A percentile compares a stretch with the other conserved stretches of the same genome.
Evolutionary conservation across 768 basidiomycete species (phyloP).

Genomic region (Sutorius australiensis): DNA sequence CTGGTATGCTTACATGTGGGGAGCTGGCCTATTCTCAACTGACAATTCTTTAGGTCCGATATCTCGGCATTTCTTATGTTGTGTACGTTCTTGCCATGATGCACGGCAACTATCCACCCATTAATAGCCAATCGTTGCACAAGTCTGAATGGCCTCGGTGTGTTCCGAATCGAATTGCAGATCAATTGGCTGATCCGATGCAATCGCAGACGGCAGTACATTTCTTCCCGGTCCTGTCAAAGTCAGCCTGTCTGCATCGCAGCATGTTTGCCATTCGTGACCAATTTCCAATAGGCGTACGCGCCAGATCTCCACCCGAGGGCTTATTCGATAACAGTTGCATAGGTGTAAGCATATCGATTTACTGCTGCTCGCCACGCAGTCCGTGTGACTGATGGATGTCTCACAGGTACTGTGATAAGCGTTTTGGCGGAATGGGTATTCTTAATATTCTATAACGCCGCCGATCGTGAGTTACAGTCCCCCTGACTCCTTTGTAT

Average conservation of each 20-base stretch:
- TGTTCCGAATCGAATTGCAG: not conserved
- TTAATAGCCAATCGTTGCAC: not conserved
- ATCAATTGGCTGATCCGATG: not conserved
- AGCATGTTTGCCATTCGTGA: not conserved
- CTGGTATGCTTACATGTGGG: too few relatives aligned
- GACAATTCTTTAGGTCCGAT: too few relatives aligned
- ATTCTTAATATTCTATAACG: not conserved
- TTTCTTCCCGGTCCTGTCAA: not conserved
- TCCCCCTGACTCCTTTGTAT: not conserved
- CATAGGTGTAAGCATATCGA: not conserved
- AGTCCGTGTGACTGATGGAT: not conserved
- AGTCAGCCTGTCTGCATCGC: not conserved
- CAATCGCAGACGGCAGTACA: not conserved
- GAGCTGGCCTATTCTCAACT: too few relatives aligned
- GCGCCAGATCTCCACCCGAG: not conserved
- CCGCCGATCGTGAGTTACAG: conserved; percentile 1
- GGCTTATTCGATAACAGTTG: not conserved
- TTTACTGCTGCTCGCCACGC: not conserved
- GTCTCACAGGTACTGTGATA: not conserved
- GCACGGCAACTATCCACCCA: too few relatives aligned
- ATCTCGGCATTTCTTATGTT: too few relatives aligned
- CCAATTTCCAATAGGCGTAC: not conserved
- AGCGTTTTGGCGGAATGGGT: not conserved
- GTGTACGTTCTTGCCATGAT: too few relatives aligned
- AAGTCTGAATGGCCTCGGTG: not conserved